Conservation (phyloP, 345 rosid genomes). For the Lumnitzera littorea region DNA sequence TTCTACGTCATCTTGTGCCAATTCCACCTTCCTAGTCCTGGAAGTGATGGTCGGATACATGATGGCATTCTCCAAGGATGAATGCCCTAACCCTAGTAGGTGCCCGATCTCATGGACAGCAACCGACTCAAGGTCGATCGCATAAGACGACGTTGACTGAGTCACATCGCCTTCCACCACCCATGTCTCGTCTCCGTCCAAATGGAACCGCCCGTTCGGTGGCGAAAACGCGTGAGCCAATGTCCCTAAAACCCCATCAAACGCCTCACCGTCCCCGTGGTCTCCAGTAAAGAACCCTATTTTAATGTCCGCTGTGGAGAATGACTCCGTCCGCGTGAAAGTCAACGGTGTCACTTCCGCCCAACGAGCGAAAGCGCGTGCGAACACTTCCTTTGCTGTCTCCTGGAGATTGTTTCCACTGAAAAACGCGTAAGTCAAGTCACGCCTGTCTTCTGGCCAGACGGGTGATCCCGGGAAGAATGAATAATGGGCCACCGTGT, state of each 20-base stretch:
- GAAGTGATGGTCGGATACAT: slow-evolving; percentile 81
- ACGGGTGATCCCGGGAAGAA: slow-evolving; percentile 65
- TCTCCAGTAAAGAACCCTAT: slow-evolving; percentile 73
- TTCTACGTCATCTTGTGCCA: slow-evolving; percentile 50
- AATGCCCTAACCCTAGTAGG: slow-evolving; percentile 86
- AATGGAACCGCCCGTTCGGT: slow-evolving; percentile 63
- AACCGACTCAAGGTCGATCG: slow-evolving; percentile 84
- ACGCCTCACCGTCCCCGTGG: slow-evolving; percentile 92
- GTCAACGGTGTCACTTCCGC: slow-evolving; percentile 55
- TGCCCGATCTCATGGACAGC: slow-evolving; percentile 97
- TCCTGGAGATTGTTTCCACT: slow-evolving; percentile 33
- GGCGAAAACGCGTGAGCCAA: slow-evolving; percentile 95
- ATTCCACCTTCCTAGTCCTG: slow-evolving; percentile 50
- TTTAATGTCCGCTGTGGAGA: slow-evolving; percentile 39
- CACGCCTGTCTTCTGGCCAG: slow-evolving; percentile 48
- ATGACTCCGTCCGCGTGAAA: slow-evolving; percentile 36
- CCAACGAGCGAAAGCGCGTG: slow-evolving; percentile 73
- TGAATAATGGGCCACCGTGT: slow-evolving; percentile 50
- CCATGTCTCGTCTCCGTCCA: slow-evolving; percentile 78
- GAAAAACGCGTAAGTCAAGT: slow-evolving; percentile 61
- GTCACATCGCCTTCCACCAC: slow-evolving; percentile 39
- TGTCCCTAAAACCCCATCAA: slow-evolving; percentile 81
- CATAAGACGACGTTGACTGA: slow-evolving; percentile 22
- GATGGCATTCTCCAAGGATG: slow-evolving; percentile 63
- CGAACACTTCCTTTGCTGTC: slow-evolving; percentile 50